These are phyloP conservation scores for Warburgia ugandensis DNA, from an alignment of 164 flowering plant genomes.

Conservation along the genomic window DNA sequence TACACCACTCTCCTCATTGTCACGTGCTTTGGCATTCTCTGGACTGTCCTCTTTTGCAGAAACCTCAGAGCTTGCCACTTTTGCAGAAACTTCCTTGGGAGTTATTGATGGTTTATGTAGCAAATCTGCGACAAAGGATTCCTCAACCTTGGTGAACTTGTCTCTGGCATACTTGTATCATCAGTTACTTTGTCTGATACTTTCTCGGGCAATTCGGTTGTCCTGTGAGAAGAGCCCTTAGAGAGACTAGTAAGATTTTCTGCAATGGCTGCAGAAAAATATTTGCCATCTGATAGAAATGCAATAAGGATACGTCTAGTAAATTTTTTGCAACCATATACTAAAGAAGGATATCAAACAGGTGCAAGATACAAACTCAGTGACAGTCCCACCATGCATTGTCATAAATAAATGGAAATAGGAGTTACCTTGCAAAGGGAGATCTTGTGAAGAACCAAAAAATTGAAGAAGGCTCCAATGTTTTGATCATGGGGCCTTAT, in stretches of 20 bases:
- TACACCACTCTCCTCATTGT: slow-evolving; percentile 22
- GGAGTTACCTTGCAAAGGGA: slow-evolving; percentile 60
- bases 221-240: slow-evolving; percentile 5
- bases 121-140: slow-evolving; percentile 25
- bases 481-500: slow-evolving; percentile 97
- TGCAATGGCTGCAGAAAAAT: slow-evolving; percentile 24
- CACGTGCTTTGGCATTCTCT: slow-evolving; percentile 23
- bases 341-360: background rate
- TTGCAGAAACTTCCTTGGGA: slow-evolving; percentile 24
- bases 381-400: background rate
- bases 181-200: slow-evolving; percentile 12
- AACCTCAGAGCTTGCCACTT: slow-evolving; percentile 14
- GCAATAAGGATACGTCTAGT: slow-evolving; percentile 3
- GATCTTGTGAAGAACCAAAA: slow-evolving; percentile 69
- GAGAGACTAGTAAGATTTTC: slow-evolving; percentile 20
- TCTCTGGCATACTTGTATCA: slow-evolving; percentile 8
- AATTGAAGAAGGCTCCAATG: slow-evolving; percentile 90
- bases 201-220: slow-evolving; percentile 5
- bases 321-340: no score
- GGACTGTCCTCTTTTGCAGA: slow-evolving; percentile 20
- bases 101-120: slow-evolving; percentile 16
- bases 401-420: background rate
- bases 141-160: slow-evolving; percentile 16
- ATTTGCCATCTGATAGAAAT: background rate
- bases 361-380: background rate